A percentile compares a stretch with the other conserved stretches of the same genome.
Evolutionary conservation across 2,329 filamentous ascomycete species (phyloP).

Genomic region (Fusarium agapanthi): DNA sequence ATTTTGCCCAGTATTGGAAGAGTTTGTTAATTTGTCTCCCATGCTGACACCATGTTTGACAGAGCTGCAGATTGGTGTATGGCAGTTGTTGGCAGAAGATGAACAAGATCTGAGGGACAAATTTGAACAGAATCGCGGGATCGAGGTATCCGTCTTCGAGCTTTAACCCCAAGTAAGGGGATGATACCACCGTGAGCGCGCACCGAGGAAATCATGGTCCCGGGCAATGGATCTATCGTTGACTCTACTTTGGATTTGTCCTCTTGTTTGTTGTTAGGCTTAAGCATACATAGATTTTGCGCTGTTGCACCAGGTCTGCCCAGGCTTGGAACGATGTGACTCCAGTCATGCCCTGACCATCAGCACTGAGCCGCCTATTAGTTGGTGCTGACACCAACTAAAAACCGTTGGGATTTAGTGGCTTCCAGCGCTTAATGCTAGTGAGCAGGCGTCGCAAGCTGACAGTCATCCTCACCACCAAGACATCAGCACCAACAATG

Average conservation of each 20-base stretch:
- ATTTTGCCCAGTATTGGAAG: not conserved
- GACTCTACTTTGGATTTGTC: not conserved
- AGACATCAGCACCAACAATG: not conserved
- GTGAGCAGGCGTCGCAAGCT: not conserved
- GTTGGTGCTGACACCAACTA: not conserved
- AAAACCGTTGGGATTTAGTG: not conserved
- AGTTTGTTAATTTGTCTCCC: not conserved
- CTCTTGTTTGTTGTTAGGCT: not conserved
- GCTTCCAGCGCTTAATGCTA: no score
- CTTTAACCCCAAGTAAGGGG: not conserved
- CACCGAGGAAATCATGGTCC: no score
- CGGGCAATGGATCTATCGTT: not conserved
- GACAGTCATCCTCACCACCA: accelerated
- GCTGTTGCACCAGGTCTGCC: not conserved
- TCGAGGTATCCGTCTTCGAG: not conserved
- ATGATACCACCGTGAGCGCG: not conserved
- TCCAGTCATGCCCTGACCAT: no score
- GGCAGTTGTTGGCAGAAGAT: accelerated
- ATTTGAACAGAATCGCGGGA: not conserved
- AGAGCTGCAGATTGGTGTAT: not conserved
- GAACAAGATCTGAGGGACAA: not conserved
- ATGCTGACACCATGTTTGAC: not conserved
- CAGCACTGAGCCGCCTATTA: not conserved
- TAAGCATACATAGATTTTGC: not conserved
- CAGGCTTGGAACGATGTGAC: no score